Base-by-base conservation (phyloP, 148 eudicot species). In the Rhododendron kiyosumense region DNA sequence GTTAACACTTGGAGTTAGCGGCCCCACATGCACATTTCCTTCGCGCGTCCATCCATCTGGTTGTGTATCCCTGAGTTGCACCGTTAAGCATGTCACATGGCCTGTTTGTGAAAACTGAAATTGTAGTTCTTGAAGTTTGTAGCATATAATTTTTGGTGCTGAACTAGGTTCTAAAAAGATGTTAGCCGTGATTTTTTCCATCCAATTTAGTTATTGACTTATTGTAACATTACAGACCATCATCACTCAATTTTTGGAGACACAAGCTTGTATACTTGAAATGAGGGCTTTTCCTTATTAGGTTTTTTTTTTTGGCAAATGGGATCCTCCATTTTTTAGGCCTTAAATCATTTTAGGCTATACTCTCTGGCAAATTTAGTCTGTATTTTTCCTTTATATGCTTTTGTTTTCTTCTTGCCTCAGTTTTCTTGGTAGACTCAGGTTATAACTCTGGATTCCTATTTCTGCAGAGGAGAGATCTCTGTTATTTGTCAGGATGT, bases 401-500 rank as follows among this genome's bases (percentile, higher is more conserved):
- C 32, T 80, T 20, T 15, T 30, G 12, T 80, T 80, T 49, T 79
- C 81, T 28, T 4, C 41, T 51, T 80, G 83, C 65, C 61, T 7
- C 7, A 7, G 57, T 79, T 48, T 51, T 48, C 8, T 61, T 32
- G 84, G 5, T 57, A 24, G n/a, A 59, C 69, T 34, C 32, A 0
- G 69, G 15, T 54, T 59, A 54, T 54, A 38, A 69, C 28, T 15
- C 63, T 32, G 76, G 43, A 69, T 75, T 41, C 43, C 22, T 34
- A 34, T 22, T 63, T 41, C 65, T 89, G 88, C 94, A 96, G 99
- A 90, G 99, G 99, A 82, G 99, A 96, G 91, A 92, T 95, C 0
- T 91, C 97, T 78, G 97, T 94, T 14, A 90, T 94, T 38, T 94
- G 95, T 84, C 92, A 95, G 86, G 97, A 95, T 80, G 93, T 95